phyloP scores from a whole-genome alignment of 805 yeast species.

The Zygosaccharomyces pseudorouxii region DNA sequence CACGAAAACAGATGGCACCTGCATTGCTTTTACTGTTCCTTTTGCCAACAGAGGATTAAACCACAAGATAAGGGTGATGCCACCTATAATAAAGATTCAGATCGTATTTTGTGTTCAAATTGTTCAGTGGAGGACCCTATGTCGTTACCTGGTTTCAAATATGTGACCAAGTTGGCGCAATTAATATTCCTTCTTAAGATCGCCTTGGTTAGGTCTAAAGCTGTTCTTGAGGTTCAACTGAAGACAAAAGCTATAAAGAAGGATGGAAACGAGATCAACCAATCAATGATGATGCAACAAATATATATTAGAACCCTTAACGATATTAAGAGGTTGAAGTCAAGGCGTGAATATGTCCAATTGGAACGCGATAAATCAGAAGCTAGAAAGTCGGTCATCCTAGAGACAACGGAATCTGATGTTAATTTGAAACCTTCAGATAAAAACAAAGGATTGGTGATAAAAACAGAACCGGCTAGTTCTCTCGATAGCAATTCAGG shows the following conservation, averaged over 20 bases:
- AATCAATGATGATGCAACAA: slow-evolving; percentile 37
- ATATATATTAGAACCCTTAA: slow-evolving; percentile 65
- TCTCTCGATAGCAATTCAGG: slow-evolving; percentile 40
- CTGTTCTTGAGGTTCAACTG: slow-evolving; percentile 47
- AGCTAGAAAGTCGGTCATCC: slow-evolving; percentile 60
- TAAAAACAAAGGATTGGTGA: slow-evolving; percentile 32
- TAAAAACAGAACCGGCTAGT: slow-evolving; percentile 35
- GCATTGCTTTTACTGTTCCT: slow-evolving; percentile 63
- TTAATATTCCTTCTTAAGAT: slow-evolving; percentile 72
- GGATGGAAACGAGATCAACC: slow-evolving; percentile 8
- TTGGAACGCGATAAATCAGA: slow-evolving; percentile 47
- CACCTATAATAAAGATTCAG: slow-evolving; percentile 39
- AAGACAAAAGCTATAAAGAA: slow-evolving; percentile 15
- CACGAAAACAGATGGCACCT: slow-evolving; percentile 75
- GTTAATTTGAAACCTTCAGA: slow-evolving; percentile 17
- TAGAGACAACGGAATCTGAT: slow-evolving; percentile 47
- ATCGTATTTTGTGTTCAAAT: slow-evolving; percentile 50
- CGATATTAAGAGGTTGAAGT: slow-evolving; percentile 71
- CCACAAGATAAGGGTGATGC: slow-evolving; percentile 43
- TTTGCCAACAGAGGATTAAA: slow-evolving; percentile 46
- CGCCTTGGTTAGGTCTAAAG: slow-evolving; percentile 70
- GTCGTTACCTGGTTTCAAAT: slow-evolving; percentile 50
- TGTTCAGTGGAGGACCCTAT: slow-evolving; percentile 54
- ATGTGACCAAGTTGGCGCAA: slow-evolving; percentile 68
- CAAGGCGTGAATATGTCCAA: slow-evolving; percentile 60